phyloP scores from a whole-genome alignment of 2,329 filamentous ascomycete species.

The Pseudopithomyces maydicus region DNA sequence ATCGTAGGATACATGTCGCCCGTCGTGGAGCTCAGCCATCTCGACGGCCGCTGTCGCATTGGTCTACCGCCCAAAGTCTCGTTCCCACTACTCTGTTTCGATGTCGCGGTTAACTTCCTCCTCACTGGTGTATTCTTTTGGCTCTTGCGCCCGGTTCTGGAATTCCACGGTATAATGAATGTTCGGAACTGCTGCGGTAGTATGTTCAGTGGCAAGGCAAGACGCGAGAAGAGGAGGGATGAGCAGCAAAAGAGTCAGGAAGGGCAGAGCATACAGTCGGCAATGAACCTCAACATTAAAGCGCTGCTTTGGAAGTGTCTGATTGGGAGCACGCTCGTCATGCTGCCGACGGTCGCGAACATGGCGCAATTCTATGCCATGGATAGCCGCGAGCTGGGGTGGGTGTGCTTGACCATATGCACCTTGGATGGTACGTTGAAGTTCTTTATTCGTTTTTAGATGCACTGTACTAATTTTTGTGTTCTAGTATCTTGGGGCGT shows the following conservation, averaged over 20 bases:
- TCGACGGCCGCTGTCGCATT: constrained; percentile 42
- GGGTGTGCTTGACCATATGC: constrained; percentile 48
- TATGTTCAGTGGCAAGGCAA: constrained; percentile 1
- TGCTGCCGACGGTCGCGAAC: constrained; percentile 45
- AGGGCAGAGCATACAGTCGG: neutral
- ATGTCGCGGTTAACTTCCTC: constrained; percentile 41
- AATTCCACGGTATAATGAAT: constrained; percentile 15
- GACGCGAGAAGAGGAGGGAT: neutral
- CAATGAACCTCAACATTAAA: constrained; percentile 22
- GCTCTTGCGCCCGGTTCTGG: constrained; percentile 34
- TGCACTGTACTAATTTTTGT: constrained; percentile 20
- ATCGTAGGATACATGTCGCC: constrained; percentile 35
- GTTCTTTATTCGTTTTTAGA: neutral
- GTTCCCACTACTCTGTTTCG: constrained; percentile 42
- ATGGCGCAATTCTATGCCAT: constrained; percentile 37
- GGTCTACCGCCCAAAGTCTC: constrained; percentile 41
- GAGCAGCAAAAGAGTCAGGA: neutral
- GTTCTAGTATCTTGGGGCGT: constrained; percentile 33
- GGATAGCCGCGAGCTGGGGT: constrained; percentile 41
- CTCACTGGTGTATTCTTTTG: constrained; percentile 44
- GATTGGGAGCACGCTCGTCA: constrained; percentile 36
- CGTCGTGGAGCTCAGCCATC: constrained; percentile 30
- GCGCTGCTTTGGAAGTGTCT: constrained; percentile 30
- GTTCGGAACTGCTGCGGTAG: constrained; percentile 5
- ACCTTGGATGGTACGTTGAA: constrained; percentile 42